A percentile compares a stretch with the other conserved stretches of the same genome.
These are phyloP conservation scores for Rhizoctonia solani DNA, from an alignment of 1,284 basidiomycete species.

Conservation along the genomic window DNA sequence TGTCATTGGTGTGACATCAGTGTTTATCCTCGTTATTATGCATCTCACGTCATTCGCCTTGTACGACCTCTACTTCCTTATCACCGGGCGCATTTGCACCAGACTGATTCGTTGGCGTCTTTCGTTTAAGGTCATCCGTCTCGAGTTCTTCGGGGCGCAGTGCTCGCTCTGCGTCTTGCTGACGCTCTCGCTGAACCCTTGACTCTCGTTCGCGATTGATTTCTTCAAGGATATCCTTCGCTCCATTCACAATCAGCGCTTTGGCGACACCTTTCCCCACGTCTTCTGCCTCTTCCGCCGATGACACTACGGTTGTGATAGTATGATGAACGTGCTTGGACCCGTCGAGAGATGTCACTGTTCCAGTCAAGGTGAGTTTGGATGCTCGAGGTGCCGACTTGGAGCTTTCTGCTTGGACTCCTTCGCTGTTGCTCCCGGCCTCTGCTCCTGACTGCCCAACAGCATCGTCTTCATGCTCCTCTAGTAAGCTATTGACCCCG, in stretches of 20 bases:
- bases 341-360: slow-evolving; percentile 81
- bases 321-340: slow-evolving; percentile 68
- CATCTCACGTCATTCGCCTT: background rate
- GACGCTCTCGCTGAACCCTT: slow-evolving; percentile 43
- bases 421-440: slow-evolving; percentile 46
- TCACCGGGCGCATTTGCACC: background rate
- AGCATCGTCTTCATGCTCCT: slow-evolving; percentile 36
- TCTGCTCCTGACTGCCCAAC: background rate
- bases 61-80: background rate
- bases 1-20: slow-evolving; percentile 29
- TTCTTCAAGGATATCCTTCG: slow-evolving; percentile 75
- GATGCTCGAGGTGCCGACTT: slow-evolving; percentile 41
- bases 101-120: background rate
- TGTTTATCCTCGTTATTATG: slow-evolving; percentile 1
- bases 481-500: slow-evolving; percentile 64
- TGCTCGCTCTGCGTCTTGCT: slow-evolving; percentile 22
- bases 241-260: slow-evolving; percentile 68
- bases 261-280: slow-evolving; percentile 70
- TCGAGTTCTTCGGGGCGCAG: slow-evolving; percentile 4
- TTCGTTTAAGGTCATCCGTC: slow-evolving; percentile 11
- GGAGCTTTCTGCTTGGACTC: slow-evolving; percentile 42
- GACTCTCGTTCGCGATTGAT: slow-evolving; percentile 69
- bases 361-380: slow-evolving; percentile 68
- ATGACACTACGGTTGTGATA: slow-evolving; percentile 51
- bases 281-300: slow-evolving; percentile 64